Percentiles rank a stretch among this genome's conserved stretches.
Evolutionary conservation across 352 stramenopile species (phyloP).

Genomic region (Pythium diclinum): DNA sequence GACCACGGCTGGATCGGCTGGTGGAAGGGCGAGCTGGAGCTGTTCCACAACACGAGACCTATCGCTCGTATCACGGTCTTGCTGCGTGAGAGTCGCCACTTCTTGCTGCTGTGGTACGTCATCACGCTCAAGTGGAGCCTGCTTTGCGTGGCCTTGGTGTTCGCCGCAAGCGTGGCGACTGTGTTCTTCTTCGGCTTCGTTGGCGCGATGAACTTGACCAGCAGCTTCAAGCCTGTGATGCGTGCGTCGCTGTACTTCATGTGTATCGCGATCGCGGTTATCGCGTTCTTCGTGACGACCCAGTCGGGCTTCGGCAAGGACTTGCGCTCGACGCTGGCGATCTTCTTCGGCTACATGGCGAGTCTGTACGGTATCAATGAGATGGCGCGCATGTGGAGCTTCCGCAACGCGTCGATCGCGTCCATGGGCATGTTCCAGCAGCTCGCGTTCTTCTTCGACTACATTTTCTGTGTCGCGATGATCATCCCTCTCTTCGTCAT

Average conservation of each 20-base stretch:
- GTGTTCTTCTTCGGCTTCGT: slow-evolving; percentile 58
- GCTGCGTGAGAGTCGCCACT: slow-evolving; percentile 74
- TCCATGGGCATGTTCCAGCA: slow-evolving; percentile 69
- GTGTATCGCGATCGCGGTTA: slow-evolving; percentile 34
- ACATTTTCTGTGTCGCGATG: slow-evolving; percentile 71
- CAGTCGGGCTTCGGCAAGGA: slow-evolving; percentile 37
- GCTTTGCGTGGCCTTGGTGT: slow-evolving; percentile 48
- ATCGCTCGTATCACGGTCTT: slow-evolving; percentile 77
- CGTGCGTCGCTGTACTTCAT: slow-evolving; percentile 56
- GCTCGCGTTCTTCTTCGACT: slow-evolving; percentile 86
- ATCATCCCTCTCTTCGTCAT: slow-evolving; percentile 76
- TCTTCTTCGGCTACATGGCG: slow-evolving; percentile 83
- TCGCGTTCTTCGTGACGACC: slow-evolving; percentile 50
- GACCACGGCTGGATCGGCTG: slow-evolving; percentile 72
- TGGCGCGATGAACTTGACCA: slow-evolving; percentile 36
- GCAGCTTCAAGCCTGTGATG: slow-evolving; percentile 31
- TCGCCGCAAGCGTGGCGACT: slow-evolving; percentile 50
- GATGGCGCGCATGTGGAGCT: slow-evolving; percentile 84
- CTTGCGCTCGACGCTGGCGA: slow-evolving; percentile 39
- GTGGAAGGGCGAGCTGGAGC: slow-evolving; percentile 75
- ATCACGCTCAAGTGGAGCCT: slow-evolving; percentile 66
- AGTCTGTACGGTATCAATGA: slow-evolving; percentile 81
- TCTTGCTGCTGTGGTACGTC: slow-evolving; percentile 85
- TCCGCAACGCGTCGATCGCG: slow-evolving; percentile 61
- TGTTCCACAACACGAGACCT: slow-evolving; percentile 67